Evolutionary conservation across 768 basidiomycete genomes (phyloP).

Genomic region (Cyclocybe cylindracea): DNA sequence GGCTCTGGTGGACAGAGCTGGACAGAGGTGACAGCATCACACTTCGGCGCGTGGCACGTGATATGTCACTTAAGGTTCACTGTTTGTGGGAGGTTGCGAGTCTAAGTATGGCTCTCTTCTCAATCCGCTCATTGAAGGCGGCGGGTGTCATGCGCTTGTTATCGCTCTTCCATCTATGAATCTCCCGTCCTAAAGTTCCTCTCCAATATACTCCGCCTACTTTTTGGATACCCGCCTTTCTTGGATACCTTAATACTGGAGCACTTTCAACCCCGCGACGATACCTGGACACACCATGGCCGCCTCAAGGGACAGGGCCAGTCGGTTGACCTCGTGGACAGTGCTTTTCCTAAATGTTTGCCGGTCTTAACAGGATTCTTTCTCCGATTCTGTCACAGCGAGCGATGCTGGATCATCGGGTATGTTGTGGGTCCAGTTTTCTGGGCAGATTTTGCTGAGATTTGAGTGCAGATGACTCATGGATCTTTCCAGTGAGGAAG

Average conservation of each 20-base stretch:
- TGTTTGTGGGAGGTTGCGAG: background rate
- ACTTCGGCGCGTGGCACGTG: slow-evolving; percentile 21
- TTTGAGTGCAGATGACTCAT: too few species aligned
- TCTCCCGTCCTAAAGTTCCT: background rate
- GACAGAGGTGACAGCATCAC: slow-evolving; percentile 16
- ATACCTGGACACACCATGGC: background rate
- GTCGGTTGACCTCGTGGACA: too few species aligned
- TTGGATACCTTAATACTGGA: slow-evolving; percentile 9
- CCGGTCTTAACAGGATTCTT: too few species aligned
- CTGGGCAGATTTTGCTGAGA: too few species aligned
- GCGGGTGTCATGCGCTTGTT: slow-evolving; percentile 13
- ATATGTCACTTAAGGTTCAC: slow-evolving; percentile 5
- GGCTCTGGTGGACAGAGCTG: background rate
- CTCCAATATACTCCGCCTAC: background rate
- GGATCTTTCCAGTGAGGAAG: too few species aligned
- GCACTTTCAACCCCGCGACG: slow-evolving; percentile 1
- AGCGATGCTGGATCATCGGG: too few species aligned
- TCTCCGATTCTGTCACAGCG: too few species aligned
- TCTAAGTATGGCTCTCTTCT: background rate
- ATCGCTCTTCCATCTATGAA: slow-evolving; percentile 7
- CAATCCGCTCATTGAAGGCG: background rate
- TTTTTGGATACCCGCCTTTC: slow-evolving; percentile 17
- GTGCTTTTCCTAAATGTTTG: too few species aligned
- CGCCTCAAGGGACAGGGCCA: background rate
- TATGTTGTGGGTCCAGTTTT: too few species aligned